Conservation (phyloP, 2,329 filamentous ascomycete species). For the Aspergillus pseudoviridinutans region DNA sequence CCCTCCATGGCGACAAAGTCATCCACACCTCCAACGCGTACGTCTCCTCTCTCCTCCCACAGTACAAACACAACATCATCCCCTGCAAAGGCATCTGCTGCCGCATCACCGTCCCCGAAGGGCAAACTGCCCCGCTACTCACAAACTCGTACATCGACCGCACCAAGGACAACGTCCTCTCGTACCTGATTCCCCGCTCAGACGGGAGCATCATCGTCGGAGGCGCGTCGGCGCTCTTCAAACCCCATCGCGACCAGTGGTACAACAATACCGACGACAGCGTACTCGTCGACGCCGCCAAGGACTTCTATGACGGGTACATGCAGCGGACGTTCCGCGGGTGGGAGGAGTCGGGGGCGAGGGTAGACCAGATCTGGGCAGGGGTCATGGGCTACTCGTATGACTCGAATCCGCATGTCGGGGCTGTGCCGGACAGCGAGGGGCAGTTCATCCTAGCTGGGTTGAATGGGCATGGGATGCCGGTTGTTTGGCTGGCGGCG, state of each 20-base stretch:
- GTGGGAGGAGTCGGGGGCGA: constrained; percentile 31
- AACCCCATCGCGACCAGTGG: constrained; percentile 36
- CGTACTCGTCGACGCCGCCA: constrained; percentile 44
- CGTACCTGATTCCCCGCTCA: constrained; percentile 60
- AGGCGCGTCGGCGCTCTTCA: constrained; percentile 51
- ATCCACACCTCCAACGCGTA: constrained; percentile 84
- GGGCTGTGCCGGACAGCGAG: constrained; percentile 40
- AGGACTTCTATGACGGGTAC: constrained; percentile 35
- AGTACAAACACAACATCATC: constrained; percentile 66
- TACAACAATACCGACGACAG: constrained; percentile 44
- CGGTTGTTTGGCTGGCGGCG: constrained; percentile 56
- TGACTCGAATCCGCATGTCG: constrained; percentile 52
- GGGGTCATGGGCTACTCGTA: constrained; percentile 51
- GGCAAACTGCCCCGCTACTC: constrained; percentile 22
- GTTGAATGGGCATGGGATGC: constrained; percentile 67
- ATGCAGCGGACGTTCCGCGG: constrained; percentile 34
- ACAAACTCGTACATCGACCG: constrained; percentile 56
- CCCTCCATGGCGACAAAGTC: constrained; percentile 58
- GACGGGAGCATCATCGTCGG: constrained; percentile 56
- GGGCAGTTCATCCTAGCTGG: constrained; percentile 56
- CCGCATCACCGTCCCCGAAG: constrained; percentile 23
- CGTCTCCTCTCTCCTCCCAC: constrained; percentile 68
- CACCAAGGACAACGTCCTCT: constrained; percentile 33
- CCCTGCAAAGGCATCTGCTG: constrained; percentile 61
- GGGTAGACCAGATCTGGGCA: constrained; percentile 29